These are phyloP conservation scores for Inga laurina DNA, from an alignment of 306 rosid genomes.

Conservation along the genomic window DNA sequence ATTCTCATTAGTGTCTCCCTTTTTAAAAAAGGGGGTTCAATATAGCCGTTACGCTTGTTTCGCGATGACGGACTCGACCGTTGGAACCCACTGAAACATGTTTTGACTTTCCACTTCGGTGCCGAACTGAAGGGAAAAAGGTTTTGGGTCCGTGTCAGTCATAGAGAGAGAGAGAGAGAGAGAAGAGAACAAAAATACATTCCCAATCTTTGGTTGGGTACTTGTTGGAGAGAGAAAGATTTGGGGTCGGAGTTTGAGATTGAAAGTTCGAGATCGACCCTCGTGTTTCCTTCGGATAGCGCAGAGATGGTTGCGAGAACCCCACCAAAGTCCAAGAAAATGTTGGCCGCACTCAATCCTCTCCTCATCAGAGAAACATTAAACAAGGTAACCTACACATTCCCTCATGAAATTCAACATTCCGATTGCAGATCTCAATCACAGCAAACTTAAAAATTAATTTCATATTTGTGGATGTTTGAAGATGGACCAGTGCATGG, in stretches of 20 bases:
- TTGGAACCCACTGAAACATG: constrained; percentile 54
- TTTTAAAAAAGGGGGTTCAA: constrained; percentile 19
- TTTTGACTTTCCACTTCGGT: constrained; percentile 54
- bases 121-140: constrained; percentile 42
- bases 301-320: constrained; percentile 88
- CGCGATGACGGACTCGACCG: constrained; percentile 67
- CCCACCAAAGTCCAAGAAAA: constrained; percentile 75
- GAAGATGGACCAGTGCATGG: constrained; percentile 94
- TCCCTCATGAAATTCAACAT: background rate
- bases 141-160: constrained; percentile 26
- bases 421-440: background rate
- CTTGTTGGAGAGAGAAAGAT: constrained; percentile 36
- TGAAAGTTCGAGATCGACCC: constrained; percentile 43
- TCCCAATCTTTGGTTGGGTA: constrained; percentile 43
- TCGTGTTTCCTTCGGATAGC: constrained; percentile 32
- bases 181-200: constrained; percentile 31
- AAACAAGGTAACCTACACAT: constrained; percentile 54
- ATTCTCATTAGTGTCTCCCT: background rate
- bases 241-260: background rate
- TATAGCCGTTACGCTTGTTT: constrained; percentile 70
- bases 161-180: constrained; percentile 19
- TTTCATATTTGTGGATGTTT: constrained; percentile 29
- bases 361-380: constrained; percentile 79
- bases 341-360: constrained; percentile 74
- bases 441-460: background rate